A percentile compares a stretch with the other conserved stretches of the same genome.
These are phyloP conservation scores for Adansonia grandidieri DNA, from an alignment of 441 rosid genomes.

Conservation along the genomic window DNA sequence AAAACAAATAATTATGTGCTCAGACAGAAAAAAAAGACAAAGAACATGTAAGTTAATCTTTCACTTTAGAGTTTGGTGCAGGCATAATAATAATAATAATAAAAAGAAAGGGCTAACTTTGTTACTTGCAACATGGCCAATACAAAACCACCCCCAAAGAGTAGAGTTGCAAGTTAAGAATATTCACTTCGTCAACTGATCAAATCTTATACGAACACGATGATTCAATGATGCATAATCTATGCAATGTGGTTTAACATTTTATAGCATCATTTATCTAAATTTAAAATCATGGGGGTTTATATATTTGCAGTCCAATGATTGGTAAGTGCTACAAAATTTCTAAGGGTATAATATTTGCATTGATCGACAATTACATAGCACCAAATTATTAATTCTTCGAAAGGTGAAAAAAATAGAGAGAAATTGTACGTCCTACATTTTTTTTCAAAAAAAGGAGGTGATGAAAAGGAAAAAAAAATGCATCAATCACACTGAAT, in stretches of 20 bases:
- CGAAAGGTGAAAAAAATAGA: background rate
- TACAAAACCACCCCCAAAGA: background rate
- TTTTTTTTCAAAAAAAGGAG: too few species aligned
- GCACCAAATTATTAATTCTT: background rate
- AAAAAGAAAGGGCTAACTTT: background rate
- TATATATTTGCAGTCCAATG: background rate
- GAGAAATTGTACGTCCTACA: background rate
- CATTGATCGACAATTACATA: background rate
- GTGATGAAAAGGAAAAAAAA: too few species aligned
- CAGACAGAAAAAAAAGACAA: background rate
- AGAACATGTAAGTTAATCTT: background rate
- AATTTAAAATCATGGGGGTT: too few species aligned
- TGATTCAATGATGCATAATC: background rate
- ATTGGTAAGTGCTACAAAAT: background rate
- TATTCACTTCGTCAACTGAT: constrained; percentile 18
- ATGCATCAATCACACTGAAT: too few species aligned
- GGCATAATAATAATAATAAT: too few species aligned
- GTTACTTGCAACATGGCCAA: background rate
- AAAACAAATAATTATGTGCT: background rate
- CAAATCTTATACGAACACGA: background rate
- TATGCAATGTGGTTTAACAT: background rate
- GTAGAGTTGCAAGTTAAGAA: constrained; percentile 7
- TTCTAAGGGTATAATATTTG: background rate
- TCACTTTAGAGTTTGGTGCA: background rate
- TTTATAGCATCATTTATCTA: background rate